Evolutionary conservation across 495 filamentous ascomycete species (phyloP).

Genomic region (Trichocladium uniseriatum): DNA sequence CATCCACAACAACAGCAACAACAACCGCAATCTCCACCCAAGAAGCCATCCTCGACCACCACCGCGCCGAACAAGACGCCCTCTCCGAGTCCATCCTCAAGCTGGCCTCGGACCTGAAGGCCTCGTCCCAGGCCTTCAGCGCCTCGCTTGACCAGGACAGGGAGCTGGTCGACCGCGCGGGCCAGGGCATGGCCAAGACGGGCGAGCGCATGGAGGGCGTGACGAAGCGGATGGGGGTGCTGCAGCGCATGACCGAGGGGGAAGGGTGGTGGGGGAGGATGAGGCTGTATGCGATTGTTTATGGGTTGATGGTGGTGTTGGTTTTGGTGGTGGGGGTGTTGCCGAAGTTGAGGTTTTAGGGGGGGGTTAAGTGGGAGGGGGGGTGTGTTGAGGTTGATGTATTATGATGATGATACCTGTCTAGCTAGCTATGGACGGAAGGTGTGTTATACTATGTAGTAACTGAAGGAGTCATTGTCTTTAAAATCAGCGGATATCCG

Average conservation of each 20-base stretch:
- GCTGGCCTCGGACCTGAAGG: conserved; percentile 71
- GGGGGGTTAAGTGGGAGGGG: neutral
- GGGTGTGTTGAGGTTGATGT: neutral
- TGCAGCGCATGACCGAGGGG: conserved; percentile 71
- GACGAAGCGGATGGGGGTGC: conserved; percentile 59
- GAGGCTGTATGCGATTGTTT: conserved; percentile 75
- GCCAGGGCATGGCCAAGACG: conserved; percentile 67
- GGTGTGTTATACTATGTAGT: no score
- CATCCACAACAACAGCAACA: conserved; percentile 1
- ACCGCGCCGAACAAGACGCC: conserved; percentile 74
- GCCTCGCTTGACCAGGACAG: conserved; percentile 62
- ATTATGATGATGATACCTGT: no score
- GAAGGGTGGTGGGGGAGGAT: conserved; percentile 80
- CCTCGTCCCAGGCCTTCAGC: conserved; percentile 60
- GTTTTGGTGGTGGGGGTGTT: conserved; percentile 68
- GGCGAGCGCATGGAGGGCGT: conserved; percentile 64
- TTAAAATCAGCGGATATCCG: no score
- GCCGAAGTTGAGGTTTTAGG: conserved; percentile 78
- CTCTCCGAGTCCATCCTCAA: conserved; percentile 69
- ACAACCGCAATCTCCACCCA: conserved; percentile 23
- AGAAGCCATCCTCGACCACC: conserved; percentile 61
- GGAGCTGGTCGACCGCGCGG: conserved; percentile 56
- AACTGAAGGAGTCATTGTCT: no score
- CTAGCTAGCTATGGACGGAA: no score
- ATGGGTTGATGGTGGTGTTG: conserved; percentile 63